Percentiles rank a stretch among this genome's conserved stretches.
phyloP scores from a whole-genome alignment of 805 yeast species.

The Starmerella khaoyaiensis region DNA sequence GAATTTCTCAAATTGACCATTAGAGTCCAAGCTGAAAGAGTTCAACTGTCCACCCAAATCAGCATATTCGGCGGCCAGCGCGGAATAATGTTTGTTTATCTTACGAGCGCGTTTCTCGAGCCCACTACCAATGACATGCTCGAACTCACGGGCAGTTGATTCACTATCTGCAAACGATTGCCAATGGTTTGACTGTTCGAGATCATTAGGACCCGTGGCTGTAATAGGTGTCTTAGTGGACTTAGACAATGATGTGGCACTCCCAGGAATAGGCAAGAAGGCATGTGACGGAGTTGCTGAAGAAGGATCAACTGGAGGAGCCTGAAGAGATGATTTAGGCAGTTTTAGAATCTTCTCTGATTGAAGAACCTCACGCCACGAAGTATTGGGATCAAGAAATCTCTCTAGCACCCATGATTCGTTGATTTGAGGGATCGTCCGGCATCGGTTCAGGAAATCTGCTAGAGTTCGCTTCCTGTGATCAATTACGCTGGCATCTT shows the following conservation, averaged over 20 bases:
- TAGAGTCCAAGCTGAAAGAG: constrained; percentile 43
- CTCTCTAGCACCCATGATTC: constrained; percentile 52
- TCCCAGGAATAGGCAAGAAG: constrained; percentile 48
- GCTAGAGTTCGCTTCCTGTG: constrained; percentile 64
- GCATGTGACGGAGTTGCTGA: constrained; percentile 47
- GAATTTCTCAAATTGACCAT: constrained; percentile 22
- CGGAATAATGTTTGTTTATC: constrained; percentile 42
- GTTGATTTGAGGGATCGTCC: constrained; percentile 41
- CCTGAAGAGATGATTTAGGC: constrained; percentile 41
- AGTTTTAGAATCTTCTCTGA: constrained; percentile 43
- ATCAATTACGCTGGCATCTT: constrained; percentile 37
- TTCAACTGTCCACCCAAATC: constrained; percentile 65
- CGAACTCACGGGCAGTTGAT: constrained; percentile 35
- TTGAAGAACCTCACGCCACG: constrained; percentile 64
- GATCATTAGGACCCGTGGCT: background rate
- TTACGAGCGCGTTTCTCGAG: constrained; percentile 48
- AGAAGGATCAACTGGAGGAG: constrained; percentile 50
- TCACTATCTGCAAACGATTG: constrained; percentile 24
- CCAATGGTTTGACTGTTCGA: background rate
- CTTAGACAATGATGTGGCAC: constrained; percentile 26
- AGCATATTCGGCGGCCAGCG: constrained; percentile 50
- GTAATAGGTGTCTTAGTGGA: background rate
- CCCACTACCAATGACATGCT: constrained; percentile 33
- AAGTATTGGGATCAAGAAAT: constrained; percentile 73
- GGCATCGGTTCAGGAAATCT: constrained; percentile 66